Base-by-base conservation (phyloP, 2,329 filamentous ascomycete genomes). In the Xylariales sp. region DNA sequence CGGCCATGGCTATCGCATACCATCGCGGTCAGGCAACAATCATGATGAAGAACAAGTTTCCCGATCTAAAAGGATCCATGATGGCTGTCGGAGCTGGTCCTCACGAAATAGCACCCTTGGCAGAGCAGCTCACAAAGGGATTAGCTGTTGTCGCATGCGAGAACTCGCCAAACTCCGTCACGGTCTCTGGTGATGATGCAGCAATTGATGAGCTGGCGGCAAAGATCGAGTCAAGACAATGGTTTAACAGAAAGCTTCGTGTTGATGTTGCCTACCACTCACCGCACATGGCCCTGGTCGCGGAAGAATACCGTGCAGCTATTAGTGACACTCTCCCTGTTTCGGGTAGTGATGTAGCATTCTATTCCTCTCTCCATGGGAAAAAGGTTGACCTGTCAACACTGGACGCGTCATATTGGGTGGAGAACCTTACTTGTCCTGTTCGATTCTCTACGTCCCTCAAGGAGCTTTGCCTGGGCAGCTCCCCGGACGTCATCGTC, bases 51-150 rank as follows among this genome's bases (percentile, higher is more conserved):
- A 29, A 57, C 24, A 60, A 57, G 9, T 56, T 63, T 43, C 61
- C 63, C 0, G 46, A 60, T 1, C 59, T 69, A 0, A 57, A 59
- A 4, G 74, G 74, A 0, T 57, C 64, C 5, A 80, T 79, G 76
- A 62, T 77, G 53, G 75, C 75, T 1, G 71, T 76, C 2, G 75
- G 70, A 3, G 60, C 62, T 1, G 63, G 60, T n/a, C 56, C 63
- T 5, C 57, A 61, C 42, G 63, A 66, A 24, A 55, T 64, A 3
- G 60, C 60, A 46, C 49, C 43, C 5, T 41, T 51, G 6, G 34
- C 56, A 24, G 51, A 53, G 38, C 39, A 49, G 31, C 49, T 57
- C 25, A 46, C 43, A 21, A 18, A 41, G 15, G 57, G 58, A 1
- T 44, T 47, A 4, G 59, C 58, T 2, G 56, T 50, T 20, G 48